Base-by-base conservation (phyloP, 345 rosid genomes). In the Salix dunnii region DNA sequence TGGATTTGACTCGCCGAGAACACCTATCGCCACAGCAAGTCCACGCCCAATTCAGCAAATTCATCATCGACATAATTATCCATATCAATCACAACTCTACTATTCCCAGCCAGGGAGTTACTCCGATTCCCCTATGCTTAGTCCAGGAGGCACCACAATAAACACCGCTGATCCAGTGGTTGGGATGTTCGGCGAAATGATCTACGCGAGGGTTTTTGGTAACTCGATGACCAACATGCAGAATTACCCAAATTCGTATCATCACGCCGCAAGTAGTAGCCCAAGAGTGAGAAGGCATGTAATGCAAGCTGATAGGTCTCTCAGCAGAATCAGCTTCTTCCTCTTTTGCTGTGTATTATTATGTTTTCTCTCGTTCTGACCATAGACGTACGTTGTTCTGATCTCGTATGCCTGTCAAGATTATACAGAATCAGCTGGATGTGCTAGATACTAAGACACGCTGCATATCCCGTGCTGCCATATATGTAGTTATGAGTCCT, bases 221-320 rank as follows among this genome's bases (percentile, higher is more conserved):
- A 82, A 85, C 74, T 80, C 85, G 7, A 68, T 86, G 16, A 85
- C 87, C 38, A 87, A 88, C 65, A n/a, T 78, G 9, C 87, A 85
- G 27, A 42, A 82, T 2, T 87, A 86, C 62, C 91, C 94, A 1
- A 85, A 92, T 76, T 81, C 89, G 9, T 89, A 87, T 73, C 78
- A 84, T 82, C 85, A 87, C 1, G 87, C 77, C 0, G 90, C 87
- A 20, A 82, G 64, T 55, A 76, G 82, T 5, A 89, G 90, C 17
- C 91, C 95, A 1, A 84, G 97, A 83, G 74, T 88, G 65, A 83
- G 97, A 82, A 92, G 99, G 84, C 96, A 82, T 67, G 73, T 92
- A 23, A 74, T 88, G 93, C 89, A 86, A 82, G 90, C 90, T 0
- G 92, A 96, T 48, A 87, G 67, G 84, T 92, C 95, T 0, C 90